These are phyloP conservation scores for Oryza australiensis DNA, from an alignment of 176 grass and related monocot species.

Conservation along the genomic window DNA sequence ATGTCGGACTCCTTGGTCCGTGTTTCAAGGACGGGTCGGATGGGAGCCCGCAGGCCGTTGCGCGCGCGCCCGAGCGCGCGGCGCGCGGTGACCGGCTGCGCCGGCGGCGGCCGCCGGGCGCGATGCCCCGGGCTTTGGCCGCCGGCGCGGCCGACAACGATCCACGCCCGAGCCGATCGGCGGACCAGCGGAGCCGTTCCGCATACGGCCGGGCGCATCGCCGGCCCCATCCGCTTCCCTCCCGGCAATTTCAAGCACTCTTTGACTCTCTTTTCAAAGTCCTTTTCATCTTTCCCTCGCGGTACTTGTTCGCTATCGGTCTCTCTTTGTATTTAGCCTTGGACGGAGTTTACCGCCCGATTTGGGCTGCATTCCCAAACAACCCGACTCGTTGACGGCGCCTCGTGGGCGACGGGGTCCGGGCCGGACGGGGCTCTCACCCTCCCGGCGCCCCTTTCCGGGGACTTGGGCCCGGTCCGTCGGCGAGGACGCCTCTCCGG, in stretches of 20 bases:
- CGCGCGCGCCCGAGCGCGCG: no score
- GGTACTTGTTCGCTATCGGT: slow-evolving; percentile 56
- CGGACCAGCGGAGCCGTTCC: background rate
- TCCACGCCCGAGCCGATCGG: no score
- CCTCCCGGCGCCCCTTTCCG: slow-evolving; percentile 46
- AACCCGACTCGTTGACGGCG: slow-evolving; percentile 53
- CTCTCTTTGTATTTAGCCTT: slow-evolving; percentile 65
- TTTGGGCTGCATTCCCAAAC: slow-evolving; percentile 60
- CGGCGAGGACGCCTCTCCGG: no score
- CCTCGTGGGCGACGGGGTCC: no score
- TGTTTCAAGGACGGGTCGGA: no score
- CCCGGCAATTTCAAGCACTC: slow-evolving; percentile 69
- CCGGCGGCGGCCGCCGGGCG: no score
- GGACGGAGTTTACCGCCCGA: slow-evolving; percentile 40
- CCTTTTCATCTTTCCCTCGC: slow-evolving; percentile 56
- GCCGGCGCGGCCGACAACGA: no score
- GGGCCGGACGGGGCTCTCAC: slow-evolving; percentile 65
- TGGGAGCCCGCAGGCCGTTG: no score
- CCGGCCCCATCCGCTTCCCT: slow-evolving; percentile 74
- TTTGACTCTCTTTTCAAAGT: slow-evolving; percentile 74
- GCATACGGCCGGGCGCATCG: slow-evolving; percentile 30
- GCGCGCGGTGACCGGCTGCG: no score
- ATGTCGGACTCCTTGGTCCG: slow-evolving; percentile 66
- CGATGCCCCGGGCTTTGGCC: no score
- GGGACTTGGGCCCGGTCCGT: no score